phyloP scores from a whole-genome alignment of 345 rosid genomes.

The Eucalyptus regnans region DNA sequence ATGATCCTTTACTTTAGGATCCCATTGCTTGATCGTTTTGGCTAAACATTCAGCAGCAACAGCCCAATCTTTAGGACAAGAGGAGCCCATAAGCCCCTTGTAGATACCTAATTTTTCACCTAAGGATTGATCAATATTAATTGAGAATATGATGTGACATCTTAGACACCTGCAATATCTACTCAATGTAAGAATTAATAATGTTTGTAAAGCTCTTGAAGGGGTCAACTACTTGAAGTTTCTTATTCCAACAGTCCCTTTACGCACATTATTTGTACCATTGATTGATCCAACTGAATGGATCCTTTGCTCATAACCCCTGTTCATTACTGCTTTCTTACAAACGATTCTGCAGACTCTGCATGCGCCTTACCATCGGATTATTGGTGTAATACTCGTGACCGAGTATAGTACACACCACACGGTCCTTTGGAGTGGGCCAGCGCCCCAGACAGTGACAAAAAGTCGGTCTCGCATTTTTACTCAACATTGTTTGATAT shows the following conservation, averaged over 20 bases:
- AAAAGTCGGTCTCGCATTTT: not conserved
- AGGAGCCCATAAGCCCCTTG: not conserved
- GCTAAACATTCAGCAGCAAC: not conserved
- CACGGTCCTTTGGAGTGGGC: not conserved
- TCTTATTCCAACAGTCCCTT: not conserved
- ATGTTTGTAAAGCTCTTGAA: not conserved
- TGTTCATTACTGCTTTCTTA: not conserved
- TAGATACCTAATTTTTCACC: not conserved
- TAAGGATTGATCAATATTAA: not conserved
- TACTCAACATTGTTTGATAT: not conserved
- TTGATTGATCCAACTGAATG: not conserved
- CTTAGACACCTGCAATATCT: not conserved
- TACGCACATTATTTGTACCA: not conserved
- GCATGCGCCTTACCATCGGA: not conserved
- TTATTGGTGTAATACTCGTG: not conserved
- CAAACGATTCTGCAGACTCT: not conserved
- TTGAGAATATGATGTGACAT: not conserved
- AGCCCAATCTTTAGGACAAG: not conserved
- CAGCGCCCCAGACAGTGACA: not conserved
- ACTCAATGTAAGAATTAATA: not conserved
- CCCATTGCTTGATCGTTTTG: not conserved
- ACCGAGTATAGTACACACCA: not conserved
- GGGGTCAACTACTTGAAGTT: not conserved
- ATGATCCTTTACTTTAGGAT: not conserved
- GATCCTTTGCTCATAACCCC: not conserved